Conservation (phyloP, 148 eudicot species). For the Chenopodium berlandieri region DNA sequence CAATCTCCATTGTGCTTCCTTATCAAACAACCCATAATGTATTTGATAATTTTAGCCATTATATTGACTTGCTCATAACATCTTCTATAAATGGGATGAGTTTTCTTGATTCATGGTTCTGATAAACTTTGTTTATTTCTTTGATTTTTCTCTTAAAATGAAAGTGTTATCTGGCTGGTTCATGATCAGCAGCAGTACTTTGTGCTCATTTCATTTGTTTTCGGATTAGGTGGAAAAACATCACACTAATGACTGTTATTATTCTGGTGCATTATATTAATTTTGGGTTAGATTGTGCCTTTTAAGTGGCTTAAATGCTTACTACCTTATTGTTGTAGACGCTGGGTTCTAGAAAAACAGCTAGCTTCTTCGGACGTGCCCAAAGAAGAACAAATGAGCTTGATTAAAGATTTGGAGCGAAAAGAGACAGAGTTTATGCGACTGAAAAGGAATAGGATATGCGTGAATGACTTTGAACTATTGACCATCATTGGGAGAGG, state of each 20-base stretch:
- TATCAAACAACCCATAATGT: not conserved
- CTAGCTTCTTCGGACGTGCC: conserved; percentile 94
- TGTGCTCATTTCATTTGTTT: conserved; percentile 1
- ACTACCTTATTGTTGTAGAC: conserved; percentile 47
- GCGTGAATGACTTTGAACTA: conserved; percentile 91
- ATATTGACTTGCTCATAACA: not conserved
- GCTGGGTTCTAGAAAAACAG: conserved; percentile 79
- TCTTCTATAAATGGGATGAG: not conserved
- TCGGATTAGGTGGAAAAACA: not conserved
- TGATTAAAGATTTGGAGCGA: conserved; percentile 85
- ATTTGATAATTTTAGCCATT: not conserved
- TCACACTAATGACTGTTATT: not conserved
- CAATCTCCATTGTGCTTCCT: not conserved
- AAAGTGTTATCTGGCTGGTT: not conserved
- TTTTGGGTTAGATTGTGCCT: conserved; percentile 8
- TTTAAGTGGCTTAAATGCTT: conserved; percentile 7
- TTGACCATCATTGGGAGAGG: conserved; percentile 94
- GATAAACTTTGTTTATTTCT: not conserved
- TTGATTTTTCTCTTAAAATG: too few relatives aligned
- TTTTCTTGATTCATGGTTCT: not conserved
- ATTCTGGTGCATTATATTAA: not conserved
- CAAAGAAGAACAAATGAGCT: conserved; percentile 80
- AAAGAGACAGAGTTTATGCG: conserved; percentile 96
- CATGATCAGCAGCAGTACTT: not conserved
- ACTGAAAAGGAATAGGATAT: conserved; percentile 83